Conservation (phyloP, 73 alveolate genomes). For the Stentor coeruleus region DNA sequence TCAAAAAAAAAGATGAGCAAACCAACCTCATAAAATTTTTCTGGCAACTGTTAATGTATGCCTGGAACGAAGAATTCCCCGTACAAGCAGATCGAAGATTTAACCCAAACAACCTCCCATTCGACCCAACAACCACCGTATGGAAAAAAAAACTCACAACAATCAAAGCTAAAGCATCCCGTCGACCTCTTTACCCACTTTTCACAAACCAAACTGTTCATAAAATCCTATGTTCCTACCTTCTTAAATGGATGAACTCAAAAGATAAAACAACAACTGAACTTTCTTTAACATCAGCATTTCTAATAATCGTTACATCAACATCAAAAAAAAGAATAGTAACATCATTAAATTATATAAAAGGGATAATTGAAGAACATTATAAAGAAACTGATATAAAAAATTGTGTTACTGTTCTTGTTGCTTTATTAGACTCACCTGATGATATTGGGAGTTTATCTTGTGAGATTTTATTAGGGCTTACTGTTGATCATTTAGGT, state of each 20-base stretch:
- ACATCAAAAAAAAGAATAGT: not conserved
- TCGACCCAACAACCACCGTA: not conserved
- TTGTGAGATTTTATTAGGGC: not conserved
- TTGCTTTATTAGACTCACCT: not conserved
- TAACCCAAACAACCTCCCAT: constrained; percentile 4
- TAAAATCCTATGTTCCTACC: not conserved
- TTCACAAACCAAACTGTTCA: not conserved
- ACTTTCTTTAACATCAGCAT: not conserved
- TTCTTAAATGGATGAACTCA: not conserved
- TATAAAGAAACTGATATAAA: not conserved
- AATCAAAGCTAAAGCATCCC: not conserved
- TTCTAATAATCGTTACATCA: not conserved
- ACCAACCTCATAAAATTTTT: not conserved
- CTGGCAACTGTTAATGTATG: not conserved
- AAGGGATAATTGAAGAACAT: not conserved
- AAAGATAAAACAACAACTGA: not conserved
- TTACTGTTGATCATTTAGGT: constrained; percentile 3
- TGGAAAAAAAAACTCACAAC: not conserved
- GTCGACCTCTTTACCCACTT: constrained; percentile 6
- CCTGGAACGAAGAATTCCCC: not conserved
- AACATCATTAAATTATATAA: not conserved
- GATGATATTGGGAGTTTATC: not conserved
- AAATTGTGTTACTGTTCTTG: not conserved
- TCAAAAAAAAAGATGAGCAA: not conserved
- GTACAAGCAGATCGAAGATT: not conserved